Evolutionary conservation across 805 yeast species (phyloP).

Genomic region (Blastobotrys peoriensis): DNA sequence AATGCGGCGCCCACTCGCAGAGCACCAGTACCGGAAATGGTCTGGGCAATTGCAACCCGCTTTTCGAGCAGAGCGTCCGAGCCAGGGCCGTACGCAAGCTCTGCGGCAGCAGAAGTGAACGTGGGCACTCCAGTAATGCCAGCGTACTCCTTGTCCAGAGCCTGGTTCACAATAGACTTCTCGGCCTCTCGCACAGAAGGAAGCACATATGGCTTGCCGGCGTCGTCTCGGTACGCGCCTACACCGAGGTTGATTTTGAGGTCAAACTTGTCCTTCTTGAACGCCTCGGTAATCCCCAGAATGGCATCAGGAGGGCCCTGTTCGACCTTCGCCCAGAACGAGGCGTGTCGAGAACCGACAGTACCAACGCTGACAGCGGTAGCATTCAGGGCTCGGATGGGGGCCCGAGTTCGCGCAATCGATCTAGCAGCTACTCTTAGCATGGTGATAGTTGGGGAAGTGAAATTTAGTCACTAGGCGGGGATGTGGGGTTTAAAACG

Average conservation of each 20-base stretch:
- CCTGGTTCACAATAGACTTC: slow-evolving; percentile 39
- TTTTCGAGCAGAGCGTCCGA: slow-evolving; percentile 49
- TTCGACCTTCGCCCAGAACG: slow-evolving; percentile 37
- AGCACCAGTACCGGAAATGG: slow-evolving; percentile 95
- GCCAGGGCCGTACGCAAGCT: slow-evolving; percentile 67
- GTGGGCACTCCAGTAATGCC: slow-evolving; percentile 75
- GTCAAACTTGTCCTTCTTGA: slow-evolving; percentile 50
- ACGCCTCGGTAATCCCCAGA: slow-evolving; percentile 65
- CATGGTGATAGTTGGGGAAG: no score
- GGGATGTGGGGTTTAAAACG: no score
- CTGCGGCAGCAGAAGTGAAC: slow-evolving; percentile 61
- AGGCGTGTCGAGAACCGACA: slow-evolving; percentile 14
- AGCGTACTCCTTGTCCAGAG: slow-evolving; percentile 74
- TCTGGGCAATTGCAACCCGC: slow-evolving; percentile 77
- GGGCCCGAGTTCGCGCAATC: background rate
- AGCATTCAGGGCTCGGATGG: background rate
- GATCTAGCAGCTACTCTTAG: background rate
- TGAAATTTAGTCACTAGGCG: no score
- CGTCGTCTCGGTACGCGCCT: slow-evolving; percentile 89
- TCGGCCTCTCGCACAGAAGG: slow-evolving; percentile 71
- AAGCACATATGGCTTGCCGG: slow-evolving; percentile 83
- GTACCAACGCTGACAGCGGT: background rate
- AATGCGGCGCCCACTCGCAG: slow-evolving; percentile 79
- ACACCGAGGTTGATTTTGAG: slow-evolving; percentile 58
- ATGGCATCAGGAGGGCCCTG: slow-evolving; percentile 84